Evolutionary conservation across 2,329 filamentous ascomycete species (phyloP), one percentile per base, ranked within the genome.

Genomic region (Nothopassalora personata): DNA sequence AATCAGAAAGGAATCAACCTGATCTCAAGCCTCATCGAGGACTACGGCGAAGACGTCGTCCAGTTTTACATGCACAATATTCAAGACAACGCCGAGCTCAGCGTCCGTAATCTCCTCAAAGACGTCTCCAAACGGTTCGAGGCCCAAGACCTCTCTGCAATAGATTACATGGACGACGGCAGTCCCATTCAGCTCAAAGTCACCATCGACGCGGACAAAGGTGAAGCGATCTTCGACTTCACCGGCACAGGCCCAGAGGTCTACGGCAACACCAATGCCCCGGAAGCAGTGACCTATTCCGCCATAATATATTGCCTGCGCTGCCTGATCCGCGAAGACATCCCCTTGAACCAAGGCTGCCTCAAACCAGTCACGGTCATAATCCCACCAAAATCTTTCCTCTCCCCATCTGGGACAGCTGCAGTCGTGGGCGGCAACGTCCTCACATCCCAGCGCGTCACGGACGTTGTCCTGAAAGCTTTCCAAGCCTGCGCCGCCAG

Each of bases 131-230:
- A 81, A 62, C 81, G 84, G 27, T 90, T 91, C 65, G 81, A 85
- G 64, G 87, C 87, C 2, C 81, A 84, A 58, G 84, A 89, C n/a
- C 81, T 95, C 0, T 81, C 83, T 7, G 88, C 91, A 0, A 79
- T 86, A 1, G 90, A 96, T 69, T 90, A 86, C 76, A 94, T 95
- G 89, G 91, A 95, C 66, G 90, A 95, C 67, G 90, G 90, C 28
- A 89, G 83, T 9, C 88, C 89, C 0, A 93, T 95, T 67, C 79
- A 82, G 54, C 80, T 95, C 6, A 87, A 85, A 61, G 81, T 95
- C 10, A 86, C 84, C 1, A 94, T 95, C 63, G 84, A 93, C 68
- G 82, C 83, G 0, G 80, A 85, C 0, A 86, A 88, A 46, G 90
- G 89, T 15, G 87, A 89, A 61, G 90, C 90, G 0, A 76, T 88